Base-by-base conservation (phyloP, 768 basidiomycete species). In the Mycena alexandri region DNA sequence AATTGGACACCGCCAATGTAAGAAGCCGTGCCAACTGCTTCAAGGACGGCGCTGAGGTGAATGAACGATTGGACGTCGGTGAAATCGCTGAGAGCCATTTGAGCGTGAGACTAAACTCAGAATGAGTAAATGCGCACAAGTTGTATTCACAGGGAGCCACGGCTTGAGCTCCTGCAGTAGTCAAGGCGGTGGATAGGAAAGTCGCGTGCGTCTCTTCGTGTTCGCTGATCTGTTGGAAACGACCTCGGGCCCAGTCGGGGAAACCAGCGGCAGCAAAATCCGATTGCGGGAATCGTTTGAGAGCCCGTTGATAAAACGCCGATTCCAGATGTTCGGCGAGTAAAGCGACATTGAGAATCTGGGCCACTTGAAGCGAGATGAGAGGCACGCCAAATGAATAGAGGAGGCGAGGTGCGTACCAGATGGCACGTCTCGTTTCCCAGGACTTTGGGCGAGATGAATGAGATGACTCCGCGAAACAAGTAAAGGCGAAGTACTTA, bases 1-100 rank as follows among this genome's bases (percentile, higher is more conserved):
- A 77, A 79, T 19, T 80, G 78, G 2, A 85, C 79, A 1, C 85
- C 85, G 17, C 91, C 91, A 63, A 85, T 81, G 73, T 89, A 91
- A 8, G 89, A 88, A 9, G 86, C 83, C 5, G 84, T 81, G 12
- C 81, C 83, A 47, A 91, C 85, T 34, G 82, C 80, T 78, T 90
- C 88, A 44, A 90, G 75, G 59, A 84, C 74, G 65, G 79, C 79
- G 24, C 85, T 80, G 17, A 84, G 73, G 14, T 78, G 79, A 42
- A 81, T 74, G 78, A 89, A 89, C 21, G 81, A 77, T 6, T 72
- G 65, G 36, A 81, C 76, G 71, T 83, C 83, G 42, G 80, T 79
- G 73, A 81, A 79, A 6, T 83, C 84, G 79, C 81, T 81, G 63
- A n/a, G 36, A 33, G 17, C 17, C 29, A 13, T 7, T 6, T 63